A percentile compares a stretch with the other conserved stretches of the same genome.
These are phyloP conservation scores for Cutaneotrichosporon mucoides DNA, from an alignment of 1,284 basidiomycete genomes.

Conservation along the genomic window DNA sequence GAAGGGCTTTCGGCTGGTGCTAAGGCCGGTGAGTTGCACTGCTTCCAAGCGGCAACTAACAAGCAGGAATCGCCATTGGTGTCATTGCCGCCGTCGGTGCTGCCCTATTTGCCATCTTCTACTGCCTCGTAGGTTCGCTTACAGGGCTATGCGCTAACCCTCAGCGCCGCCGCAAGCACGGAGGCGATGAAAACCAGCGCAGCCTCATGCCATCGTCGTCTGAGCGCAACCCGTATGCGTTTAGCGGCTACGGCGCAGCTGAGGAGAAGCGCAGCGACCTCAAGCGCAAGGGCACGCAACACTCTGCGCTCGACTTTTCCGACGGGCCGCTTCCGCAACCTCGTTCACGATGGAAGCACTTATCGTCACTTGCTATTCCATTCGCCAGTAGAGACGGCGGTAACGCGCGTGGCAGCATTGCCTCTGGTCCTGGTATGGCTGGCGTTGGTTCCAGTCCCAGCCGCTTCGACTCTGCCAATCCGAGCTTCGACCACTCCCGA, in stretches of 20 bases:
- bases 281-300: constrained; percentile 14
- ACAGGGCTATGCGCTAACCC: no score
- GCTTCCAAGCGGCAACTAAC: no score
- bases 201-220: not conserved
- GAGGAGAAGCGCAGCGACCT: constrained; percentile 1
- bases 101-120: not conserved
- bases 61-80: not conserved
- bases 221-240: not conserved
- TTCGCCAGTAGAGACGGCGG: not conserved
- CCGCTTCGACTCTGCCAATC: not conserved
- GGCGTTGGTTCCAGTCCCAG: not conserved
- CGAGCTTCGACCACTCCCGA: not conserved
- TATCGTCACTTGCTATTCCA: not conserved
- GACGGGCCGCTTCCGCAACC: constrained; percentile 9
- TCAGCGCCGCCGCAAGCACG: not conserved
- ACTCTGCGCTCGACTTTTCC: constrained; percentile 17
- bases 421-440: not conserved
- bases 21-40: not conserved
- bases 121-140: not conserved
- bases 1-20: not conserved
- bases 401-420: not conserved
- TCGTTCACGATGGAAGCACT: not conserved
- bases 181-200: not conserved
- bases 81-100: not conserved
- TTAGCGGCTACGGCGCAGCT: constrained; percentile 4